Evolutionary conservation across 2,329 filamentous ascomycete species (phyloP).

Genomic region (Neonectria coccinea): DNA sequence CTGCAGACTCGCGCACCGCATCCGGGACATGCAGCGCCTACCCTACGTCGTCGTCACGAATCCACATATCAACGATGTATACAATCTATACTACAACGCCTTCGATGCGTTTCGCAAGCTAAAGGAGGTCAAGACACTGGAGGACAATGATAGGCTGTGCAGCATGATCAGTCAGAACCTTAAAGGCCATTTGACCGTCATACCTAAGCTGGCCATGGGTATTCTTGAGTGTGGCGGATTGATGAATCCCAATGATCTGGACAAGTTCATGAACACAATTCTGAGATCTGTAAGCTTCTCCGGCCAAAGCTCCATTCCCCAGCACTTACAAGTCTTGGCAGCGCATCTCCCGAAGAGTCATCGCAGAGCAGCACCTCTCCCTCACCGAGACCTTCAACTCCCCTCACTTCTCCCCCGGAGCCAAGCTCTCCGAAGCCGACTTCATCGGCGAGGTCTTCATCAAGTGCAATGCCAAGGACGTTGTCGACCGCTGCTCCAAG

Average conservation of each 20-base stretch:
- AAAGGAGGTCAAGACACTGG: conserved; percentile 83
- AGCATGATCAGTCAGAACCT: conserved; percentile 82
- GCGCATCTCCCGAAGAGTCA: conserved; percentile 95
- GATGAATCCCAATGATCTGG: conserved; percentile 83
- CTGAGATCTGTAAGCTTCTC: conserved; percentile 79
- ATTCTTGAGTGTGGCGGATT: conserved; percentile 89
- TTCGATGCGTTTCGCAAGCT: conserved; percentile 91
- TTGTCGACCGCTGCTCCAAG: conserved; percentile 84
- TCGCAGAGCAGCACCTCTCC: conserved; percentile 96
- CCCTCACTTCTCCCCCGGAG: conserved; percentile 87
- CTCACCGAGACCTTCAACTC: conserved; percentile 94
- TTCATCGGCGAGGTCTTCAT: conserved; percentile 97
- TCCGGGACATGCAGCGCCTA: conserved; percentile 96
- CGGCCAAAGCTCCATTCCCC: neutral
- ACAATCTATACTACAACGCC: conserved; percentile 96
- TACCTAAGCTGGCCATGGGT: conserved; percentile 93
- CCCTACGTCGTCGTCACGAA: conserved; percentile 98
- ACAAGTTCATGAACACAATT: conserved; percentile 95
- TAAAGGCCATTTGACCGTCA: conserved; percentile 90
- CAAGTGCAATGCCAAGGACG: conserved; percentile 89
- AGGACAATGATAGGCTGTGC: conserved; percentile 92
- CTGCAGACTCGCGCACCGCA: conserved; percentile 84
- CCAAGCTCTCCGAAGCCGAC: conserved; percentile 78
- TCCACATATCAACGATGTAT: conserved; percentile 91
- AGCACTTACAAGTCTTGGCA: conserved; percentile 50